These are phyloP conservation scores for Colletotrichum noveboracense DNA, from an alignment of 2,329 filamentous ascomycete genomes.

Conservation along the genomic window DNA sequence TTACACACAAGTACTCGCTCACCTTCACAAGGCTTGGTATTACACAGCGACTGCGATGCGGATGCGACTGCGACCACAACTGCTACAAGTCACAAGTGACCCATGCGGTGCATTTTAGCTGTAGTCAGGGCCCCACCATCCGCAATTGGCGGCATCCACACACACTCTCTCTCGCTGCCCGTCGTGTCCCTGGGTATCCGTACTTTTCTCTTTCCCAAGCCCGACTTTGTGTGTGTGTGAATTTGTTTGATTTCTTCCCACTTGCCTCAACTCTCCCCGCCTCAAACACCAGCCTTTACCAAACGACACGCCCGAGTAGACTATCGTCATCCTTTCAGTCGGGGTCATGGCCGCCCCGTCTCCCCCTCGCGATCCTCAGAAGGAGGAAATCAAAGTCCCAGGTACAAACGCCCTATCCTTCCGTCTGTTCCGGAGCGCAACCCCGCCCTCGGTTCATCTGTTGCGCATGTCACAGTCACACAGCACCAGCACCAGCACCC, in stretches of 20 bases:
- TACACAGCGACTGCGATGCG: neutral
- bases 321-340: neutral
- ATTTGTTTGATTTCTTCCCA: constrained; percentile 17
- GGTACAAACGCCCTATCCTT: constrained; percentile 16
- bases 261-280: constrained; percentile 4
- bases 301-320: neutral
- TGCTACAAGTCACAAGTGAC: neutral
- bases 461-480: constrained; percentile 21
- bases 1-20: neutral
- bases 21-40: neutral
- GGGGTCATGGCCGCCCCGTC: constrained; percentile 9
- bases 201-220: constrained; percentile 18
- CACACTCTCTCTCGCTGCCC: neutral
- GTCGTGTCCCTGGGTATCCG: constrained; percentile 8
- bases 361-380: constrained; percentile 2
- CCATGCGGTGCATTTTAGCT: neutral
- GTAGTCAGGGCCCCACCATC: constrained; percentile 19
- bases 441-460: constrained; percentile 22
- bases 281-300: neutral
- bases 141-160: constrained; percentile 21
- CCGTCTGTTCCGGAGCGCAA: constrained; percentile 21
- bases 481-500: neutral
- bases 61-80: neutral
- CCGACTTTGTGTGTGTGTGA: constrained; percentile 11
- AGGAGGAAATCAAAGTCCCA: constrained; percentile 3